A percentile compares a stretch with the other conserved stretches of the same genome.
These are phyloP conservation scores for Anthracocystis panici-leucophaei DNA, from an alignment of 1,284 basidiomycete species.

Conservation along the genomic window DNA sequence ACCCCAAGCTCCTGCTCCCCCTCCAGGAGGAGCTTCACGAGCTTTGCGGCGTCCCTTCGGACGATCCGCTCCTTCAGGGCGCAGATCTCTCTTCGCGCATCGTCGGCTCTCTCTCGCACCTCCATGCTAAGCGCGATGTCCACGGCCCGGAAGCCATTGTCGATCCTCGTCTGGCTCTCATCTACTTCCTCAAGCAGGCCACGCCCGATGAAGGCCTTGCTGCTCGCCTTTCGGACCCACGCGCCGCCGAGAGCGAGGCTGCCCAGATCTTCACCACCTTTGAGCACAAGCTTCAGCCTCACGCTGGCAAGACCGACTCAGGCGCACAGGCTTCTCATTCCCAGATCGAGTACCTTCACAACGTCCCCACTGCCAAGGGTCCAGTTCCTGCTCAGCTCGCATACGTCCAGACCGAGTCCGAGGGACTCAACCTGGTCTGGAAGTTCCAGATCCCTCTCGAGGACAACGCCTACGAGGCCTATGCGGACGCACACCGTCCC, in stretches of 20 bases:
- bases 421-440: slow-evolving; percentile 55
- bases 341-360: slow-evolving; percentile 55
- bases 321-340: slow-evolving; percentile 39
- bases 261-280: slow-evolving; percentile 52
- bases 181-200: slow-evolving; percentile 57
- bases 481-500: slow-evolving; percentile 54
- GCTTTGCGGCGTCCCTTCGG: slow-evolving; percentile 50
- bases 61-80: slow-evolving; percentile 57
- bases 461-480: slow-evolving; percentile 61
- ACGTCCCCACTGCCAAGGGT: slow-evolving; percentile 59
- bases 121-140: slow-evolving; percentile 28
- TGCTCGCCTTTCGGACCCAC: slow-evolving; percentile 41
- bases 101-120: slow-evolving; percentile 39
- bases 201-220: slow-evolving; percentile 52
- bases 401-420: slow-evolving; percentile 52
- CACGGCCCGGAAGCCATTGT: slow-evolving; percentile 43
- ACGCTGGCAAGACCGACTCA: slow-evolving; percentile 47
- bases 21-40: slow-evolving; percentile 59
- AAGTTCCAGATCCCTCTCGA: slow-evolving; percentile 60
- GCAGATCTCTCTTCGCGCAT: slow-evolving; percentile 51
- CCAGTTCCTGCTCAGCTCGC: slow-evolving; percentile 57
- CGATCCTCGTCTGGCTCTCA: slow-evolving; percentile 55
- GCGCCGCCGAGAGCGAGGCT: slow-evolving; percentile 36
- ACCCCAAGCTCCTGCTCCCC: slow-evolving; percentile 26
- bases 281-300: slow-evolving; percentile 56